Evolutionary conservation across 2,329 filamentous ascomycete species (phyloP).

Genomic region (Westerdykella ornata): DNA sequence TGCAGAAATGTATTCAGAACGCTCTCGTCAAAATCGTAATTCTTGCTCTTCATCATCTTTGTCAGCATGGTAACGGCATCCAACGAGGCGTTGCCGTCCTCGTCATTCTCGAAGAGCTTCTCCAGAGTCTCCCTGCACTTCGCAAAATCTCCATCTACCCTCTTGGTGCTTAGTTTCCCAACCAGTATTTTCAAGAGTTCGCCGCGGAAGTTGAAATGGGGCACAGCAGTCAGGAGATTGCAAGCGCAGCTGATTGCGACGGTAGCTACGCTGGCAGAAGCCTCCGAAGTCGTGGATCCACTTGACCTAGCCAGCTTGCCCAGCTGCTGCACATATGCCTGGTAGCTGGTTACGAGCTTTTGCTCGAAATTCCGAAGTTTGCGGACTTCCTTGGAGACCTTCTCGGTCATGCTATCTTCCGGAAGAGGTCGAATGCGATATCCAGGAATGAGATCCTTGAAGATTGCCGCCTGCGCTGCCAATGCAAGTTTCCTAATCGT

Average conservation of each 20-base stretch:
- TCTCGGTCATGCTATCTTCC: constrained; percentile 67
- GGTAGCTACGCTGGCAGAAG: constrained; percentile 50
- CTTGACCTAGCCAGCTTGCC: constrained; percentile 57
- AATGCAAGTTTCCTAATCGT: constrained; percentile 81
- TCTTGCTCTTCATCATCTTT: constrained; percentile 89
- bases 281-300: constrained; percentile 37
- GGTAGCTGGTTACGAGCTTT: constrained; percentile 76
- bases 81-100: constrained; percentile 80
- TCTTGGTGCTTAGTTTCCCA: constrained; percentile 68
- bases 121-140: constrained; percentile 75
- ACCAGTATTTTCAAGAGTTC: constrained; percentile 85
- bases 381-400: constrained; percentile 87
- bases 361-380: constrained; percentile 80
- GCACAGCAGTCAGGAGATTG: constrained; percentile 69
- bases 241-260: constrained; percentile 83
- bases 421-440: constrained; percentile 82
- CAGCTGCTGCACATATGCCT: constrained; percentile 73
- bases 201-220: constrained; percentile 93
- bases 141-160: constrained; percentile 65
- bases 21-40: constrained; percentile 76
- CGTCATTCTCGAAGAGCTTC: constrained; percentile 75
- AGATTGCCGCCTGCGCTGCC: constrained; percentile 80
- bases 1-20: constrained; percentile 88
- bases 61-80: constrained; percentile 79
- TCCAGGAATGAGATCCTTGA: constrained; percentile 92